Evolutionary conservation across 179 eudicot species (phyloP).

Genomic region (Sideroxylon spinosum): DNA sequence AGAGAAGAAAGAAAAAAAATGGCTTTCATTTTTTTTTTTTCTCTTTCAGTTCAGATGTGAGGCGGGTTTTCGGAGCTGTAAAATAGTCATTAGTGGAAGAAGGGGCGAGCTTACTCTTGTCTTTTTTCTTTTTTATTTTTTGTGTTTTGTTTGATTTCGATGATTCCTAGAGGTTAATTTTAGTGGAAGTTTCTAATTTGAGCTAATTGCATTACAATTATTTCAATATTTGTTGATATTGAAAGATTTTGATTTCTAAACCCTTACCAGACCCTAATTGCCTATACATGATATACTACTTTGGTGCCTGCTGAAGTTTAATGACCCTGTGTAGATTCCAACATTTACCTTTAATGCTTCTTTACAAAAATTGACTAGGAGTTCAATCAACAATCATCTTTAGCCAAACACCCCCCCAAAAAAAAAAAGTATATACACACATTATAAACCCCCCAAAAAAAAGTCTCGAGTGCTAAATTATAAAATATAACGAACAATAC

Average conservation of each 20-base stretch:
- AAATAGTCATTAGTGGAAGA: background rate
- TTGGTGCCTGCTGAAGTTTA: background rate
- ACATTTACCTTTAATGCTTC: background rate
- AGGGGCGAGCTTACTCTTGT: too few relatives aligned
- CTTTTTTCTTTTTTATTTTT: too few relatives aligned
- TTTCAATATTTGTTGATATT: background rate
- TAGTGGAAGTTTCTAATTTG: conserved; percentile 1
- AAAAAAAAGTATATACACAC: too few relatives aligned
- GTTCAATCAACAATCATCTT: background rate
- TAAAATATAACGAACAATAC: too few relatives aligned
- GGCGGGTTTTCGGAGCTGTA: background rate
- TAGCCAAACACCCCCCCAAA: background rate
- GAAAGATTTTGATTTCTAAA: background rate
- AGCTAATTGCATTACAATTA: background rate
- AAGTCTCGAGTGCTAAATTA: background rate
- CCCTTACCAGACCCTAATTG: background rate
- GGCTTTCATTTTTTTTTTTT: background rate
- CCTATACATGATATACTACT: background rate
- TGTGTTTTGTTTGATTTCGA: background rate
- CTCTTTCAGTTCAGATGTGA: background rate
- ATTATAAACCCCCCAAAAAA: background rate
- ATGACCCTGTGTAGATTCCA: background rate
- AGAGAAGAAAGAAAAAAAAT: background rate
- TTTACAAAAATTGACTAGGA: background rate
- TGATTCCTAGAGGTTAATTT: background rate